phyloP scores from a whole-genome alignment of 257 asterid genomes.

The Nicotiana knightiana region DNA sequence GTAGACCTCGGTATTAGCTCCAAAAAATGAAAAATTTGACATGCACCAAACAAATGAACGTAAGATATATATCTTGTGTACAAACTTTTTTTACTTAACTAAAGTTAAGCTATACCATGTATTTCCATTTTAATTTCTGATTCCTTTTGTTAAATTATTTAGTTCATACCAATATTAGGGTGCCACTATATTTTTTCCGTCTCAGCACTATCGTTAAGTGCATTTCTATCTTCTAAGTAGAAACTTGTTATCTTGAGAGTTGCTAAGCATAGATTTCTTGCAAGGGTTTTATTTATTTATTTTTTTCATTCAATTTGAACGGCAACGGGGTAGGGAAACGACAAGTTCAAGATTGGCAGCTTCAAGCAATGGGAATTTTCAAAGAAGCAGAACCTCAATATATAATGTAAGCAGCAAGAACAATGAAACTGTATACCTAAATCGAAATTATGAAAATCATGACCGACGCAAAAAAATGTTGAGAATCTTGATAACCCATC shows the following conservation, averaged over 20 bases:
- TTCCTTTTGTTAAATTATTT: not conserved
- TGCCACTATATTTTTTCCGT: too few species aligned
- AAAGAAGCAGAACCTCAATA: not conserved
- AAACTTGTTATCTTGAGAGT: too few species aligned
- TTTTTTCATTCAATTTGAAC: too few species aligned
- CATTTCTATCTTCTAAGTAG: too few species aligned
- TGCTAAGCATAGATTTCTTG: not conserved
- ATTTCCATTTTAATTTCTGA: not conserved
- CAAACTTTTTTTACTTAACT: not conserved
- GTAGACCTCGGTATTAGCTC: not conserved
- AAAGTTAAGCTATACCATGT: not conserved
- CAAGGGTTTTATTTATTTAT: not conserved
- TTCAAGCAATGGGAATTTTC: not conserved
- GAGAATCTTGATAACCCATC: too few species aligned
- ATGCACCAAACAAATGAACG: not conserved
- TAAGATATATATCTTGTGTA: not conserved
- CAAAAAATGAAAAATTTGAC: not conserved
- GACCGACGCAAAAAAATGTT: too few species aligned
- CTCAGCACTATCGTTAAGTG: too few species aligned
- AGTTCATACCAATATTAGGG: not conserved
- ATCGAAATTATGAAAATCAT: not conserved
- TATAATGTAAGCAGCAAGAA: not conserved
- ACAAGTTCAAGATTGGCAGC: conserved; percentile 5
- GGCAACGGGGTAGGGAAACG: not conserved
- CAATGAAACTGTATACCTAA: not conserved